phyloP scores from a whole-genome alignment of 768 basidiomycete genomes.

The Pleurotus platypus region DNA sequence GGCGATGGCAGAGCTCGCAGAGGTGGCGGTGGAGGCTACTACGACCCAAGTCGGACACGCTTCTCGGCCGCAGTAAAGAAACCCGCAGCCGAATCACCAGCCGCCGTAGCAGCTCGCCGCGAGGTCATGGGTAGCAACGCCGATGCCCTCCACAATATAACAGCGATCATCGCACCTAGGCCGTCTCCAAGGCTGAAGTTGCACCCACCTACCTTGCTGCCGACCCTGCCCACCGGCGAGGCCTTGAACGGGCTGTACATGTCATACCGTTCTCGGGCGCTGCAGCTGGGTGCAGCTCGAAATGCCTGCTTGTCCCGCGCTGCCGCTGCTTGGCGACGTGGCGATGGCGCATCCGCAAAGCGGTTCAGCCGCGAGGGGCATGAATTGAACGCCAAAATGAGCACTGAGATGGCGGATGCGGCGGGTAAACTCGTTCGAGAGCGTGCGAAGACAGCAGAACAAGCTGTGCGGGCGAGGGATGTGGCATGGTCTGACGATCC shows the following conservation, averaged over 20 bases:
- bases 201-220: conserved; percentile 77
- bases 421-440: conserved; percentile 85
- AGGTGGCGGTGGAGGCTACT: conserved; percentile 44
- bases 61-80: conserved; percentile 93
- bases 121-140: conserved; percentile 57
- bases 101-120: conserved; percentile 43
- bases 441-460: conserved; percentile 69
- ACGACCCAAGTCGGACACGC: conserved; percentile 85
- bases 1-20: conserved; percentile 33
- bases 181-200: conserved; percentile 85
- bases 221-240: conserved; percentile 86
- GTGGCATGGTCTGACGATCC: conserved; percentile 80
- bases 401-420: conserved; percentile 77
- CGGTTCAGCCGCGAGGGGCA: conserved; percentile 92
- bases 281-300: conserved; percentile 89
- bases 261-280: conserved; percentile 80
- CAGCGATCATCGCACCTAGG: conserved; percentile 72
- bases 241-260: conserved; percentile 80
- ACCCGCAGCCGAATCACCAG: conserved; percentile 25
- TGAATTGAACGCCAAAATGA: conserved; percentile 90
- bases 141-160: conserved; percentile 61
- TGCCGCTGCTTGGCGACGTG: conserved; percentile 93
- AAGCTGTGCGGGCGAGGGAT: conserved; percentile 70
- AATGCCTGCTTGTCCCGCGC: conserved; percentile 94
- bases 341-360: conserved; percentile 95